Percentiles rank a stretch among this genome's conserved stretches.
Conservation (phyloP, 805 yeast species). For the Starmerella sp. region DNA sequence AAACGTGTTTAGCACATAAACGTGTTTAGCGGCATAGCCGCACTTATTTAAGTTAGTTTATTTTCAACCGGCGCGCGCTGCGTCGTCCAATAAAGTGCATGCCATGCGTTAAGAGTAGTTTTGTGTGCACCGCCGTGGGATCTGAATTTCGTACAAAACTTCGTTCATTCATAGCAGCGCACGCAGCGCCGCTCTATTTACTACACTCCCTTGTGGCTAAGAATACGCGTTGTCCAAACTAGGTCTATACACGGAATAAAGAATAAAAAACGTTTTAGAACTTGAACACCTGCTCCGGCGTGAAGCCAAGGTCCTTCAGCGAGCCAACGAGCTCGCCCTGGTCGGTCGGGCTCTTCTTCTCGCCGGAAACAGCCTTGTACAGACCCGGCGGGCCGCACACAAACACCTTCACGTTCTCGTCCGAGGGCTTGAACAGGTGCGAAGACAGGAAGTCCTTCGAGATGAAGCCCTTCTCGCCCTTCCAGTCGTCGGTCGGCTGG, state of each 20-base stretch:
- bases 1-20: too few relatives aligned
- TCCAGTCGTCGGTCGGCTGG: slow-evolving; percentile 28
- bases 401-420: slow-evolving; percentile 59
- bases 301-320: slow-evolving; percentile 77
- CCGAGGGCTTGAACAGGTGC: slow-evolving; percentile 52
- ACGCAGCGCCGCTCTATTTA: too few relatives aligned
- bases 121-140: too few relatives aligned
- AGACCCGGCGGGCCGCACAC: slow-evolving; percentile 95
- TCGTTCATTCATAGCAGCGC: too few relatives aligned
- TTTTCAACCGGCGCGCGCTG: too few relatives aligned
- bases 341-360: slow-evolving; percentile 71
- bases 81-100: too few relatives aligned
- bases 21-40: not conserved
- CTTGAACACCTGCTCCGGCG: slow-evolving; percentile 79
- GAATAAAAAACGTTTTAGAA: slow-evolving; percentile 36
- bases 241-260: not conserved
- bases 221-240: too few relatives aligned
- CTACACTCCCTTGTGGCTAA: too few relatives aligned
- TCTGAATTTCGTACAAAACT: too few relatives aligned
- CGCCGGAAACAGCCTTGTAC: slow-evolving; percentile 78
- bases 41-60: too few relatives aligned
- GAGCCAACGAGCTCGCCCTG: slow-evolving; percentile 92
- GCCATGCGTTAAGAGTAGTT: too few relatives aligned
- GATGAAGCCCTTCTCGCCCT: slow-evolving; percentile 50
- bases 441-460: slow-evolving; percentile 57